phyloP scores from a whole-genome alignment of 257 asterid genomes.

The Solanum chiquidenum region DNA sequence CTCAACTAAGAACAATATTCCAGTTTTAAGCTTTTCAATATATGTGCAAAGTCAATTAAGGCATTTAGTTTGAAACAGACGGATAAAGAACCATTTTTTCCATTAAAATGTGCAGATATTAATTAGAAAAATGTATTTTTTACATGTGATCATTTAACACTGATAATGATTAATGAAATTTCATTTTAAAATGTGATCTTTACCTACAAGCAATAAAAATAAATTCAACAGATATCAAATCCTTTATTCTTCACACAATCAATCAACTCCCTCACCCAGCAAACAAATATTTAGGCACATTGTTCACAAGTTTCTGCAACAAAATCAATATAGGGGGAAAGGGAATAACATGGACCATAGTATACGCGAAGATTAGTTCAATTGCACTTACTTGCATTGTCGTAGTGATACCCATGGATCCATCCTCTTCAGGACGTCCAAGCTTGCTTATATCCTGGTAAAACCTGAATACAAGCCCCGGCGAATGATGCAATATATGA shows the following conservation, averaged over 20 bases:
- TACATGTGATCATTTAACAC: not conserved
- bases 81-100: not conserved
- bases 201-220: not conserved
- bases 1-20: not conserved
- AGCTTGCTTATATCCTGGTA: conserved; percentile 79
- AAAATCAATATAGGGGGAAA: not conserved
- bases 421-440: conserved; percentile 82
- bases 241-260: not conserved
- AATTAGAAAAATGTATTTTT: not conserved
- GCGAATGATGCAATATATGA: conserved; percentile 71
- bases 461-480: conserved; percentile 60
- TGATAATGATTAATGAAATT: not conserved
- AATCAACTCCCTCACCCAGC: not conserved
- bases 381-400: conserved; percentile 59
- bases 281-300: not conserved
- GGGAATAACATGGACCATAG: not conserved
- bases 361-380: not conserved
- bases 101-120: not conserved
- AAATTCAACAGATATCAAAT: not conserved
- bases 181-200: not conserved
- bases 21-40: not conserved
- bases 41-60: not conserved
- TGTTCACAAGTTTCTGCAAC: not conserved
- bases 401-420: conserved; percentile 62
- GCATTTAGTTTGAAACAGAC: not conserved